These are phyloP conservation scores for Berberis vulgaris DNA, from an alignment of 164 flowering plant species.

Conservation along the genomic window DNA sequence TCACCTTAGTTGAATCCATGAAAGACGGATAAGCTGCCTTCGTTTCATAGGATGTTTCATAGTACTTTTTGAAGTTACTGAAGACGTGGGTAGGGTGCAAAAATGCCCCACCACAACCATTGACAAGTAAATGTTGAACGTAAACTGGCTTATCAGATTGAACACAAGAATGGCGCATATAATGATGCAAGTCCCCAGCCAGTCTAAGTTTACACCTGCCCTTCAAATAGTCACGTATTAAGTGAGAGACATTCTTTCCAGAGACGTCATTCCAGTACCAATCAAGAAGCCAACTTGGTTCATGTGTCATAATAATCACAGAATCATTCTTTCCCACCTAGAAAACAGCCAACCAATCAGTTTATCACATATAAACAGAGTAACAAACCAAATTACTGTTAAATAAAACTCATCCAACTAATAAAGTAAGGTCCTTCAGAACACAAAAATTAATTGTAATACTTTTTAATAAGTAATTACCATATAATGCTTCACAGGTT, in stretches of 20 bases:
- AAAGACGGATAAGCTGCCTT: slow-evolving; percentile 93
- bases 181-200: slow-evolving; percentile 98
- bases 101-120: slow-evolving; percentile 99
- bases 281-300: slow-evolving; percentile 97
- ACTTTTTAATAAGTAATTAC: too few species aligned
- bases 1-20: slow-evolving; percentile 95
- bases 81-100: slow-evolving; percentile 98
- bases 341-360: slow-evolving; percentile 2
- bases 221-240: slow-evolving; percentile 66
- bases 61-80: slow-evolving; percentile 50
- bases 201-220: slow-evolving; percentile 93
- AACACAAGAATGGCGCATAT: slow-evolving; percentile 88
- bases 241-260: slow-evolving; percentile 79
- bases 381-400: not conserved
- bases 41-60: slow-evolving; percentile 59
- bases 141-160: slow-evolving; percentile 63
- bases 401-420: too few species aligned
- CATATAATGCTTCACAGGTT: too few species aligned
- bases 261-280: slow-evolving; percentile 86
- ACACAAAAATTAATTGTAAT: not conserved
- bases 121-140: slow-evolving; percentile 91
- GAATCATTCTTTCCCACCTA: slow-evolving; percentile 80
- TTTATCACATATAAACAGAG: not conserved
- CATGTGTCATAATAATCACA: slow-evolving; percentile 95
- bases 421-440: too few species aligned